phyloP scores from a whole-genome alignment of 78 protist genomes.

The Polysphondylium violaceum region DNA sequence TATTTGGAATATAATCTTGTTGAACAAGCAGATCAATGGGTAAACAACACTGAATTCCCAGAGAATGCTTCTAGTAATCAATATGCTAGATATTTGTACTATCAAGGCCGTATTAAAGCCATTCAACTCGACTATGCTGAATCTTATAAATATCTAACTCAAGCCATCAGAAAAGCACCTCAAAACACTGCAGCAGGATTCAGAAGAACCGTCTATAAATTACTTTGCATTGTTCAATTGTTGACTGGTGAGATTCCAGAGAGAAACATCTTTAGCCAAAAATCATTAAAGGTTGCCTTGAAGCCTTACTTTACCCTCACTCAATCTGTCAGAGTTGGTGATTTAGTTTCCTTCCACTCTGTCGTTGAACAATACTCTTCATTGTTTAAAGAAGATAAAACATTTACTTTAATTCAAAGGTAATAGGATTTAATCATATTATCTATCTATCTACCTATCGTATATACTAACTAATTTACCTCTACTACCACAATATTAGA shows the following conservation, averaged over 20 bases:
- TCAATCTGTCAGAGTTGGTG: constrained; percentile 94
- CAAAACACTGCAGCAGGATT: constrained; percentile 94
- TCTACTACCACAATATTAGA: constrained; percentile 49
- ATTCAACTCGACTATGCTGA: constrained; percentile 95
- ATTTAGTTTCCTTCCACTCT: constrained; percentile 83
- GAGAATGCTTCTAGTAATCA: constrained; percentile 88
- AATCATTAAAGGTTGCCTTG: constrained; percentile 78
- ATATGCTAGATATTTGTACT: constrained; percentile 94
- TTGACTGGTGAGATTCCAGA: constrained; percentile 98
- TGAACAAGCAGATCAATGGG: constrained; percentile 94
- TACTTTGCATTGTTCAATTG: constrained; percentile 91
- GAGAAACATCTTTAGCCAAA: constrained; percentile 84
- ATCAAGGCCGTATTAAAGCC: constrained; percentile 93
- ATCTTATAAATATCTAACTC: constrained; percentile 77
- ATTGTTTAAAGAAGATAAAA: constrained; percentile 88
- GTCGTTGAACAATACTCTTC: constrained; percentile 65
- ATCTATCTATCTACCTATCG: neutral
- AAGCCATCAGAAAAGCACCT: constrained; percentile 97
- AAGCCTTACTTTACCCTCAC: constrained; percentile 92
- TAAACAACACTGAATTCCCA: constrained; percentile 88
- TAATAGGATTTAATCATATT: neutral
- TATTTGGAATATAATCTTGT: constrained; percentile 83
- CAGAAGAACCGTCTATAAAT: constrained; percentile 89
- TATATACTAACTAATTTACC: neutral
- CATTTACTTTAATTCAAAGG: constrained; percentile 87